Base-by-base conservation (phyloP, 805 yeast species). In the Myxozyma nipponensis region DNA sequence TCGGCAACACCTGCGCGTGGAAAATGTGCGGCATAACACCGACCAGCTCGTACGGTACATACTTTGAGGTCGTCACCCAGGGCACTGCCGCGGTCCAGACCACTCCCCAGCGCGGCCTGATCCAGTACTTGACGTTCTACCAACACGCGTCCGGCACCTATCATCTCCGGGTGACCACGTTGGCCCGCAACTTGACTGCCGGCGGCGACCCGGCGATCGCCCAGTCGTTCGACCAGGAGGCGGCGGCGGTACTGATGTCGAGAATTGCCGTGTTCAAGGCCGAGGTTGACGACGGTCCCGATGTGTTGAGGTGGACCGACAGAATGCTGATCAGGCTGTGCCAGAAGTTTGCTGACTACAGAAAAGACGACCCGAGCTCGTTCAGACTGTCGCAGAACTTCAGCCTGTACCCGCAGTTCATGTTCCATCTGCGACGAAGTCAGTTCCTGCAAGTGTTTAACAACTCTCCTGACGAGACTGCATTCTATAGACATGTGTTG, bases 401-500 rank as follows among this genome's bases (percentile, higher is more conserved):
- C 69, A 80, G 88, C 39, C 74, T 91, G 66, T 85, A 87, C 65
- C 99, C 99, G 24, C 98, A 93, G 70, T 95, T 93, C 65, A 84
- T 93, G 70, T 93, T 85, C 72, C 95, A 93, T 67, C 76, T 93
- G 71, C 85, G 98, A 72, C 83, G 98, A 68, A 88, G 97, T 1
- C 98, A 91, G 70, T 90, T 93, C 69, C 74, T 93, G 67, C 95
- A 88, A 68, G 95, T 91, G 40, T 93, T 93, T 77, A 93, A 93
- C 72, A 90, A 90, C 70, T 93, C 98, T 4, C 98, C 98, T 1
- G 99, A 93, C 73, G 99, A 93, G 73, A 89, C 98, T 39, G 96
- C 96, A 35, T 93, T 90, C 70, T 88, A 91, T 71, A 82, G 97
- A 68, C 98, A 93, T 69, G 83, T 88, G 17, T 79, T 93, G 66